Base-by-base conservation (phyloP, 306 rosid species). In the Arachis stenosperma region DNA sequence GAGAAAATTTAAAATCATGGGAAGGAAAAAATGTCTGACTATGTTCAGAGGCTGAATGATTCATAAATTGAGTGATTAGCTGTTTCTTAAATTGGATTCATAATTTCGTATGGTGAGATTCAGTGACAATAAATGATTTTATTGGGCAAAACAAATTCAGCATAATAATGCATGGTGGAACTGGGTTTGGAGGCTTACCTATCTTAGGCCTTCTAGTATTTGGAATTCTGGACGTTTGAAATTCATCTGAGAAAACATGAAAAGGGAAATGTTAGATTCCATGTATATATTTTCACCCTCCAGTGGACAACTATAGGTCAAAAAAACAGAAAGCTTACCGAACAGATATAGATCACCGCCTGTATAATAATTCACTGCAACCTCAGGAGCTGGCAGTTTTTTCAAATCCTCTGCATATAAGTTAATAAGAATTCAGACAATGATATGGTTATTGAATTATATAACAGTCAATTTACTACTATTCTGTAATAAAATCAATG, bases 321-420 rank as follows among this genome's bases (percentile, higher is more conserved):
- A 47, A 58, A 22, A 22, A 22, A 74, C 61, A 74, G 66, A 58
- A 79, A 44, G 65, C 89, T 80, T 81, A 91, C 99, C 97, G 77
- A 94, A 94, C 75, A 94, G 78, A 84, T 94, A 94, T 64, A 94
- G 66, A 88, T 94, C 99, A 48, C 85, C 82, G 61, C 92, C 90
- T 15, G 91, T 94, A 78, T 94, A 94, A 88, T 94, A 94, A 73
- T 94, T 85, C 69, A 94, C 96, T 67, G 99, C 99, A 78, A 94
- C 88, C 83, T 84, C 91, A 58, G 97, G 88, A 36, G 99, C 90
- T 11, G 99, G 96, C 88, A 79, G 67, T 30, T 75, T 90, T 79
- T 91, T 87, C 90, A 94, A 82, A 72, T 88, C 90, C 81, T 86
- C 97, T 94, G 30, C 61, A 72, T 64, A 68, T 77, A 68, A 72